Base-by-base conservation (phyloP, 192 early-diverging fungal species). In the Phycomyces blakesleeanus region DNA sequence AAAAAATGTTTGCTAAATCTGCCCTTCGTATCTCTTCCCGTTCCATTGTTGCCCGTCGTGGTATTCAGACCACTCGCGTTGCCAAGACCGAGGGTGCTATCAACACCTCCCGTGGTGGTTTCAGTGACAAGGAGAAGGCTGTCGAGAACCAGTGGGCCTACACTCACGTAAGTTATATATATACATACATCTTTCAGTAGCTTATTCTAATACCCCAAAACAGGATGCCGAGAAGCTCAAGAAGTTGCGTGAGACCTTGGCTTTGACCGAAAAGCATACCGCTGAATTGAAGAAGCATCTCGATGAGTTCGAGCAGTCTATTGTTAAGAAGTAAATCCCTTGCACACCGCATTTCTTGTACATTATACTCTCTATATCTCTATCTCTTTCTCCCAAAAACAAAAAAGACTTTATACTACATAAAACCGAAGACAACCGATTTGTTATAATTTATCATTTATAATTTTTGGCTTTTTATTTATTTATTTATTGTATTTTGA, bases 161-260 rank as follows among this genome's bases (percentile, higher is more conserved):
- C 44, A 14, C 12, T n/a, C 44, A 47, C 18, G 44, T 47, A 47
- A 47, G 44, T 47, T 6, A 41, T 41, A 41, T 10, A 41, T 10
- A 41, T 41, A 14, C 8, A 14, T 41, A 41, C 8, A 41, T 14
- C 14, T 3, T 47, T n/a, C 15, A 47, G 3, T 11, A 47, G 3
- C 2, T n/a, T 47, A 47, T 47, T 47, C 44, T 47, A 47, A n/a
- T 3, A 47, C 11, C 2, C 11, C 18, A 47, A 6, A 3, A 47
- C 52, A 76, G 74, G 74, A 76, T 38, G 65, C 74, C 22, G 74
- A 76, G 21, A 72, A 72, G 54, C 41, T 76, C 57, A 72, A 76
- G 34, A 26, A 49, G 11, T 56, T 76, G n/a, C 61, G 57, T 51
- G 75, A 78, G 34, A 60, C 55, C 26, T 58, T 74, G 40, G 42